Conservation (phyloP, 106 monocot genomes). For the Dioscorea alata region DNA sequence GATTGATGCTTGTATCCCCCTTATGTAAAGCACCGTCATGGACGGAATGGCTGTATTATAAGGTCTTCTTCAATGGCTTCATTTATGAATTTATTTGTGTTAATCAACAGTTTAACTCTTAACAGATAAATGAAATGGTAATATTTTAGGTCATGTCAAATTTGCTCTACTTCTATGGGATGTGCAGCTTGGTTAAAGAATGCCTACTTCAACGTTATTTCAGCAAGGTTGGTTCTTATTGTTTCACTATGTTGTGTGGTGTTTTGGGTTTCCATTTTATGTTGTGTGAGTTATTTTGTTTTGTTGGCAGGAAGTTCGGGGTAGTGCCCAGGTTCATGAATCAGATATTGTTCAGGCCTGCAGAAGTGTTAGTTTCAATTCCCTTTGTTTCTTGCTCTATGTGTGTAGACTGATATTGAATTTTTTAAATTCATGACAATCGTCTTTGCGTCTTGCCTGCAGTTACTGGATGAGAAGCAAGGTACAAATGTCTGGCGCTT, state of each 20-base stretch:
- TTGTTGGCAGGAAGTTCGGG: slow-evolving; percentile 50
- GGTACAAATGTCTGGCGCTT: slow-evolving; percentile 48
- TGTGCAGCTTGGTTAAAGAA: slow-evolving; percentile 59
- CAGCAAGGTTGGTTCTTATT: slow-evolving; percentile 38
- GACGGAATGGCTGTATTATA: slow-evolving; percentile 77
- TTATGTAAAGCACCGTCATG: slow-evolving; percentile 70
- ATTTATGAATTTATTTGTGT: too few relatives aligned
- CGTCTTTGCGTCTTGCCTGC: slow-evolving; percentile 1
- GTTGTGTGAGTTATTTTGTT: not conserved
- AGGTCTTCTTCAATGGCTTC: slow-evolving; percentile 25
- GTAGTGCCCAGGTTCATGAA: slow-evolving; percentile 36
- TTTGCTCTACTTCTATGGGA: slow-evolving; percentile 71
- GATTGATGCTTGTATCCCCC: slow-evolving; percentile 68
- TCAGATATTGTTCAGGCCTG: slow-evolving; percentile 64
- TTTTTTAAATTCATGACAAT: not conserved
- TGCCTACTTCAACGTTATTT: slow-evolving; percentile 62
- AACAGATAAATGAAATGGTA: not conserved
- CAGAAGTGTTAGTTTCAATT: slow-evolving; percentile 41
- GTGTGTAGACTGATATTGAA: not conserved
- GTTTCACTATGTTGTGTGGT: not conserved
- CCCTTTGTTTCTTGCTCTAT: not conserved
- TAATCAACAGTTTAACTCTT: too few relatives aligned
- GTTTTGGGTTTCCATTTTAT: not conserved
- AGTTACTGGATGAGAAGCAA: slow-evolving; percentile 61
- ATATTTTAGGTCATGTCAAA: slow-evolving; percentile 41